Base-by-base conservation (phyloP, 1,284 basidiomycete species). In the Trichosporon faecale region DNA sequence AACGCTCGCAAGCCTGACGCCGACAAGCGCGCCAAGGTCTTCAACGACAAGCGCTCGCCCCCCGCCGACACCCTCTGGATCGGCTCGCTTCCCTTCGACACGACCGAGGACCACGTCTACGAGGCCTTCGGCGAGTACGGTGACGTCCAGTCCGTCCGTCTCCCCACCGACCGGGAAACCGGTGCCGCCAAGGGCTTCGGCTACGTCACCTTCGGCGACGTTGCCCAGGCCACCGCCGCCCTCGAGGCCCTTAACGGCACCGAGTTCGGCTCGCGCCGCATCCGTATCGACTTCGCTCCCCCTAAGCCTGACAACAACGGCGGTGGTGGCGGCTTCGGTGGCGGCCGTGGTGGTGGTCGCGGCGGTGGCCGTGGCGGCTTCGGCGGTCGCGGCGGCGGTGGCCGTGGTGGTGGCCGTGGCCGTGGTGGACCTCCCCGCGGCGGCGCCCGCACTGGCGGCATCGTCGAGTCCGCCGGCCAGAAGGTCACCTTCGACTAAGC, bases 101-200 rank as follows among this genome's bases (percentile, higher is more conserved):
- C 90, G 67, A 89, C 86, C 68, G 94, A 98, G 85, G 94, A 98
- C 81, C 85, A 87, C 31, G 86, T 99, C 57, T 98, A 95, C 94
- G 90, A 93, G 83, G 87, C 90, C 74, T 99, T 99, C 84, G 90
- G 89, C 75, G 93, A 95, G 80, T 91, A 90, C 81, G 95, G 95
- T 66, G 90, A 91, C 73, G 89, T 98, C 67, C 91, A 93, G 84
- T 91, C 87, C 76, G 94, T 99, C 65, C 89, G 95, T 74, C 85
- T 99, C 68, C 95, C 95, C 33, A 98, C 95, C 67, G 95, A 99
- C 83, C 88, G 92, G 72, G 97, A 99, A 70, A 89, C 91, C 5
- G 95, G 94, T 64, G 88, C 88, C 74, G 90, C 93, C 69, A 99
- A 98, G 85, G 97, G 97, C 78, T 99, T 96, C 84, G 97, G 91